A percentile compares a stretch with the other conserved stretches of the same genome.
phyloP scores from a whole-genome alignment of 2,329 filamentous ascomycete species.

The Stenocarpella maydis region DNA sequence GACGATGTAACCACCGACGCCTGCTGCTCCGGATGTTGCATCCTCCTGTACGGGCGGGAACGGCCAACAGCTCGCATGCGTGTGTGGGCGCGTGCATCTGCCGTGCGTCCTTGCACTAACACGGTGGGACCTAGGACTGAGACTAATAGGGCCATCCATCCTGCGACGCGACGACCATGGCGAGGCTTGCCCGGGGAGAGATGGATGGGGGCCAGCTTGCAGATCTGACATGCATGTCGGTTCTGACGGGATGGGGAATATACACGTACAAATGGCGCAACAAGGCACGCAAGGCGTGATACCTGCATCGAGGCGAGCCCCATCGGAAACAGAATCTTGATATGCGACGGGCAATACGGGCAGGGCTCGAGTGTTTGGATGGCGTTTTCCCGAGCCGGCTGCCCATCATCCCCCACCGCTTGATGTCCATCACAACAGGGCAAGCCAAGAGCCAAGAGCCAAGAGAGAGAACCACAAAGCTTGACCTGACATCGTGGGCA shows the following conservation, averaged over 20 bases:
- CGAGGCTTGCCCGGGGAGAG: neutral
- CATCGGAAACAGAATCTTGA: neutral
- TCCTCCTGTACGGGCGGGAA: conserved; percentile 1
- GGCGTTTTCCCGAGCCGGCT: too few species aligned
- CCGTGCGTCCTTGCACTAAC: too few species aligned
- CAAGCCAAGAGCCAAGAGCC: conserved; percentile 8
- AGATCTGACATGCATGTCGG: neutral
- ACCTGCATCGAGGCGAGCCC: conserved; percentile 9
- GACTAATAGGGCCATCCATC: neutral
- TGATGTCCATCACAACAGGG: neutral
- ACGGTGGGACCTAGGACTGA: too few species aligned
- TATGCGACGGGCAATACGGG: neutral
- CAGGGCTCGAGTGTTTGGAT: too few species aligned
- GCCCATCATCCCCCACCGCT: too few species aligned
- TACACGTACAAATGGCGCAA: too few species aligned
- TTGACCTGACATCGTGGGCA: conserved; percentile 13
- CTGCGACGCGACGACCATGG: neutral
- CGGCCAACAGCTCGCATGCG: neutral
- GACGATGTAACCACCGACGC: neutral
- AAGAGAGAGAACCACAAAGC: conserved; percentile 26
- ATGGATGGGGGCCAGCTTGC: too few species aligned
- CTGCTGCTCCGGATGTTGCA: neutral
- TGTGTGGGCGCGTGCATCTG: neutral
- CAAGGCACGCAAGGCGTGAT: neutral
- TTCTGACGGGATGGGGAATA: neutral